These are phyloP conservation scores for Salix viminalis DNA, from an alignment of 345 rosid species.

Conservation along the genomic window DNA sequence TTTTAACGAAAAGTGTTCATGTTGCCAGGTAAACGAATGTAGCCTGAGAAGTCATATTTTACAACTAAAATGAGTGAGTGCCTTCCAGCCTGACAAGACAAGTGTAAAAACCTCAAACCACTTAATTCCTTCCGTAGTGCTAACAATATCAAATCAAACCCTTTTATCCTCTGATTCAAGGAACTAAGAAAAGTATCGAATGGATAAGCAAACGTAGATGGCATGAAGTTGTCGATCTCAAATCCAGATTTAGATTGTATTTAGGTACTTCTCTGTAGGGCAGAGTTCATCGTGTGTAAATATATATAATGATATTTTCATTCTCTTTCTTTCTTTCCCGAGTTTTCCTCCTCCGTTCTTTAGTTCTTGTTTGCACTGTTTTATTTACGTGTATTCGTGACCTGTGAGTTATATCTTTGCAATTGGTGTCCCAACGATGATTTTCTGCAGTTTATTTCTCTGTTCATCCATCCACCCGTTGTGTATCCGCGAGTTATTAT, in stretches of 20 bases:
- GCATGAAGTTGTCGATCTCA: constrained; percentile 3
- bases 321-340: not conserved
- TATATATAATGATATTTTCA: constrained; percentile 9
- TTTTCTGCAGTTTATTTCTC: not conserved
- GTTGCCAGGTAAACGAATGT: constrained; percentile 59
- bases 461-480: not conserved
- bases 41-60: constrained; percentile 57
- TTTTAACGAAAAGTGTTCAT: not conserved
- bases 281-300: constrained; percentile 10
- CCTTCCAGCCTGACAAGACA: constrained; percentile 35
- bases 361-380: not conserved
- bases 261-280: constrained; percentile 13
- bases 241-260: constrained; percentile 16
- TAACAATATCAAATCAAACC: constrained; percentile 18
- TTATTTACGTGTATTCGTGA: not conserved
- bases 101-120: constrained; percentile 29
- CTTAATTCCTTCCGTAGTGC: constrained; percentile 16
- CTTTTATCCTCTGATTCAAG: constrained; percentile 6
- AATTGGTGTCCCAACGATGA: not conserved
- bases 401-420: not conserved
- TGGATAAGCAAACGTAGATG: constrained; percentile 2
- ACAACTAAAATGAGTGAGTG: constrained; percentile 34
- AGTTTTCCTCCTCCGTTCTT: not conserved
- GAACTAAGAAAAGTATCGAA: not conserved
- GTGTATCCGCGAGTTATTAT: not conserved